Evolutionary conservation across 306 rosid genomes (phyloP), one percentile per base, ranked within the genome.

Genomic region (Quercus mongolica): DNA sequence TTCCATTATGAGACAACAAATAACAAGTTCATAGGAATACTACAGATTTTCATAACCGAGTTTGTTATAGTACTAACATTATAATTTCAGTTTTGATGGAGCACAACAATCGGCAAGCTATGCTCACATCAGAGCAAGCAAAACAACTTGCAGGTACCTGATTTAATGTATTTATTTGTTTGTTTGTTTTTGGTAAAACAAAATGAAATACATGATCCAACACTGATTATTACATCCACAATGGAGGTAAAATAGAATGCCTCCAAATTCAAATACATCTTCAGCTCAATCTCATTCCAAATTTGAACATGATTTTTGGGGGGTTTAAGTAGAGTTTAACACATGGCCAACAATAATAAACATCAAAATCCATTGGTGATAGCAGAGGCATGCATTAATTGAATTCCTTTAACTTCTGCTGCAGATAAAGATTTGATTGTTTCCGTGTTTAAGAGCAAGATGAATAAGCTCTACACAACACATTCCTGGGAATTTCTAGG

Each of bases 401-500:
- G 73, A 49, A 38, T 35, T 54, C 26, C 26, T 73, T 68, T 56
- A 54, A 49, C 76, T 26, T 72, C 61, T 86, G 83, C 73, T 76
- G 46, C 91, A 92, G 94, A 86, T 38, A 46, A 71, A 82, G 81
- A 79, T 18, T 83, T 78, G 0, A 91, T 90, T 3, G 83, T 92
- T 59, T 90, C 92, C 0, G 87, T 90, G 62, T 90, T 92, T 67
- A 90, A 85, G 86, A 90, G 97, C 88, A 87, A 85, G 88, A 76
- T 76, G 84, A 85, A 86, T 57, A 74, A 51, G 74, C 87, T 90
- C 70, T 85, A 74, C 78, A 92, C 92, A 44, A 88, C 94, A 73
- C 91, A 77, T 82, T 92, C 94, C 75, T 90, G 94, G 94, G 90
- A 87, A 83, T 92, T 92, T 79, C 87, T 90, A 77, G 88, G 85